phyloP scores from a whole-genome alignment of 805 yeast species.

The Metschnikowia colocasiae region DNA sequence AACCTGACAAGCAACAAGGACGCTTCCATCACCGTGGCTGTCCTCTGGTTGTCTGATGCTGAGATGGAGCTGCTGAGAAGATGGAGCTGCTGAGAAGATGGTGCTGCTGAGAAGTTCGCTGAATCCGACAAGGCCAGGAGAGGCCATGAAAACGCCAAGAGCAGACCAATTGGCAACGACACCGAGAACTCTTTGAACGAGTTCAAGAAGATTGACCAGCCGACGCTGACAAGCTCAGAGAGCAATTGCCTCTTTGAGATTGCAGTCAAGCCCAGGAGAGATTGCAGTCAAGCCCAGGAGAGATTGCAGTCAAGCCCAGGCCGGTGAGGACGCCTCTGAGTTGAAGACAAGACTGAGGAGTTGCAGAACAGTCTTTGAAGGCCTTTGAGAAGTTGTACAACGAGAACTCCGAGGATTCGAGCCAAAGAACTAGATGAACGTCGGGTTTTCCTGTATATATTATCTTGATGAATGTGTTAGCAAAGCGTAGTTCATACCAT shows the following conservation, averaged over 20 bases:
- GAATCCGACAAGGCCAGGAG: slow-evolving; percentile 85
- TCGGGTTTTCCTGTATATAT: slow-evolving; percentile 17
- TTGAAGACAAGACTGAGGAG: slow-evolving; percentile 73
- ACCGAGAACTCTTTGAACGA: slow-evolving; percentile 47
- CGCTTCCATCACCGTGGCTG: slow-evolving; percentile 94
- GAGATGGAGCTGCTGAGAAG: too few species aligned
- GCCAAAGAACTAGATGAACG: slow-evolving; percentile 24
- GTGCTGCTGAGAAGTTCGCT: slow-evolving; percentile 84
- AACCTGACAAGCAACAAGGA: slow-evolving; percentile 93
- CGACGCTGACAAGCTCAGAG: slow-evolving; percentile 43
- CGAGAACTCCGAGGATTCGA: slow-evolving; percentile 22
- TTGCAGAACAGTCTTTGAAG: slow-evolving; percentile 71
- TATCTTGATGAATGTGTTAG: slow-evolving; percentile 9
- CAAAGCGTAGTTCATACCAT: too few species aligned
- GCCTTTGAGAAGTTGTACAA: slow-evolving; percentile 63
- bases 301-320: too few species aligned
- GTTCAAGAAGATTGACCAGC: slow-evolving; percentile 44
- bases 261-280: too few species aligned
- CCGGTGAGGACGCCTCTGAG: slow-evolving; percentile 57
- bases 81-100: slow-evolving; percentile 86
- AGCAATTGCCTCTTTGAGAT: slow-evolving; percentile 34
- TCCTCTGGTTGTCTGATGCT: slow-evolving; percentile 87
- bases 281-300: slow-evolving; percentile 60
- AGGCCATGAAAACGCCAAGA: slow-evolving; percentile 80
- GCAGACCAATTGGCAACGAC: slow-evolving; percentile 67